Conservation (phyloP, 1,284 basidiomycete species). For the Vanrija humicola region DNA sequence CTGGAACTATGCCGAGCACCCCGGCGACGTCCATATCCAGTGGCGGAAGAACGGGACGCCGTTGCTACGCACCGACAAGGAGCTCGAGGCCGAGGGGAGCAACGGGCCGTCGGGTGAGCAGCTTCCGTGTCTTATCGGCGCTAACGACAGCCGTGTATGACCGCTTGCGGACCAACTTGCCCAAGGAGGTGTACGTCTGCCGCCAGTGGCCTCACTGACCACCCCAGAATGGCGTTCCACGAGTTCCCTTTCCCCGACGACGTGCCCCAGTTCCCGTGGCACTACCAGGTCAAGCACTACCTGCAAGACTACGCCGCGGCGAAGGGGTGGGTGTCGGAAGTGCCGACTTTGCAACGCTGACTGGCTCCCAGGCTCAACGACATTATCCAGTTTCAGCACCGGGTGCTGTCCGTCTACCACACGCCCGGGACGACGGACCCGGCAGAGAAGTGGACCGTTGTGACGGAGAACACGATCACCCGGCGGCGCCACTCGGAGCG, state of each 20-base stretch:
- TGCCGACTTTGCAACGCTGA: not conserved
- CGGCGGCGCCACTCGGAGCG: slow-evolving; percentile 33
- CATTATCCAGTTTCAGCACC: slow-evolving; percentile 29
- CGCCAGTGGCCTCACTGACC: not conserved
- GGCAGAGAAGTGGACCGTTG: slow-evolving; percentile 17
- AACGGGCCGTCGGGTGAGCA: slow-evolving; percentile 19
- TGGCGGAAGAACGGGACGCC: slow-evolving; percentile 14
- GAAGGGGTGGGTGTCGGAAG: slow-evolving; percentile 9
- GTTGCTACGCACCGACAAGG: slow-evolving; percentile 6
- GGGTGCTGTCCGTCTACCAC: slow-evolving; percentile 15
- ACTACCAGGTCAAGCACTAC: slow-evolving; percentile 14
- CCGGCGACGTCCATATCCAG: slow-evolving; percentile 10
- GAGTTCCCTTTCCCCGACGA: slow-evolving; percentile 16
- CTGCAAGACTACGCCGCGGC: slow-evolving; percentile 14
- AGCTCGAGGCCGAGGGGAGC: slow-evolving; percentile 3
- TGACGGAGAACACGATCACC: slow-evolving; percentile 3
- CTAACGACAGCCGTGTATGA: slow-evolving; percentile 21
- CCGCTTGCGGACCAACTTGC: slow-evolving; percentile 40
- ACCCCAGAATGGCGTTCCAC: slow-evolving; percentile 21
- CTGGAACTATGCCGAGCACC: slow-evolving; percentile 22
- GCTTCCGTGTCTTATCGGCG: not conserved
- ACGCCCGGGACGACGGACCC: slow-evolving; percentile 3
- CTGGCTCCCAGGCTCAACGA: slow-evolving; percentile 3
- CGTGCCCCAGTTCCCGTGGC: slow-evolving; percentile 18
- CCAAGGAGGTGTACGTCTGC: slow-evolving; percentile 10